Conservation (phyloP, 2,329 filamentous ascomycete genomes). For the Hymenoscyphus occultus region DNA sequence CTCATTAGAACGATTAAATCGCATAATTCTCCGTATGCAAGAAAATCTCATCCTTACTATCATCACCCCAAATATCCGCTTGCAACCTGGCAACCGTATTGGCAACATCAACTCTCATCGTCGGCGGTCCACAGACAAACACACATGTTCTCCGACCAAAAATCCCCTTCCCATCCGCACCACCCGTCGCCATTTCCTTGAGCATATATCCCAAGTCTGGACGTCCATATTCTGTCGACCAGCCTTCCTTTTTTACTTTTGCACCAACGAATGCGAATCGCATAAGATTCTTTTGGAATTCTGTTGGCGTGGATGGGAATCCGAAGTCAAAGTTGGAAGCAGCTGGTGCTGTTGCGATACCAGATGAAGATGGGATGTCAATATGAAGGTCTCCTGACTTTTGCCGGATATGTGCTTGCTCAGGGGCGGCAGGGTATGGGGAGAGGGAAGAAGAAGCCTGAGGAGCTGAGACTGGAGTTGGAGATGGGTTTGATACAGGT, state of each 20-base stretch:
- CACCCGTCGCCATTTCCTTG: constrained; percentile 74
- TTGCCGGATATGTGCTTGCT: constrained; percentile 25
- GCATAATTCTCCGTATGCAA: constrained; percentile 95
- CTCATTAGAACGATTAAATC: constrained; percentile 49
- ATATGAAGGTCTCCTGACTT: constrained; percentile 30
- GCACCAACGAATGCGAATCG: constrained; percentile 79
- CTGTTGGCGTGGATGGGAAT: constrained; percentile 78
- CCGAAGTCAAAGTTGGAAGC: constrained; percentile 67
- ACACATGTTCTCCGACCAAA: constrained; percentile 82
- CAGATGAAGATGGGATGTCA: constrained; percentile 23
- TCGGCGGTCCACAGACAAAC: constrained; percentile 86
- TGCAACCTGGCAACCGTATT: constrained; percentile 81
- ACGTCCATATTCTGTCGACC: constrained; percentile 89
- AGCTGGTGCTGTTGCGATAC: constrained; percentile 2
- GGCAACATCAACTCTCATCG: constrained; percentile 86
- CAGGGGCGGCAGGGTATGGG: constrained; percentile 16
- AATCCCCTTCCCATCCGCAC: constrained; percentile 60
- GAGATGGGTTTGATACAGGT: constrained; percentile 16
- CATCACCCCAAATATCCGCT: constrained; percentile 75
- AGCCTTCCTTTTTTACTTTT: constrained; percentile 67
- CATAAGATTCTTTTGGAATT: constrained; percentile 87
- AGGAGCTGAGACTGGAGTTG: constrained; percentile 15
- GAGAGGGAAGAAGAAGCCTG: constrained; percentile 8
- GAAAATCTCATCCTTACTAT: constrained; percentile 82
- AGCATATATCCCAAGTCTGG: constrained; percentile 87